Percentiles rank a stretch among this genome's conserved stretches.
These are phyloP conservation scores for Penicillium cinerascens DNA, from an alignment of 495 filamentous ascomycete species.

Conservation along the genomic window DNA sequence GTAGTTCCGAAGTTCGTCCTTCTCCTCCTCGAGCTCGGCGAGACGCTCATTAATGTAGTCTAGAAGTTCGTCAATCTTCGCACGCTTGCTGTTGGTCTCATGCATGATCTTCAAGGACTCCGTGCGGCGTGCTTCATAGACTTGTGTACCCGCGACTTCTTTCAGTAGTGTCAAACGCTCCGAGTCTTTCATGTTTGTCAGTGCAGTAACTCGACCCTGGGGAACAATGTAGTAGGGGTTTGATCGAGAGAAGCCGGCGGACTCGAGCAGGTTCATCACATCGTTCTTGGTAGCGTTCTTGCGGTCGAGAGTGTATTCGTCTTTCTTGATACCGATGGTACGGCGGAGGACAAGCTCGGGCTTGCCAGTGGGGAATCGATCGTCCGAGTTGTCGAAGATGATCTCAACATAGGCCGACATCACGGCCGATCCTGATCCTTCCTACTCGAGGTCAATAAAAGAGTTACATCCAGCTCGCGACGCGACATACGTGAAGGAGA, in stretches of 20 bases:
- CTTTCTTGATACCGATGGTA: conserved; percentile 96
- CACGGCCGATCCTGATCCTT: conserved; percentile 94
- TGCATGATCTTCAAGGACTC: conserved; percentile 96
- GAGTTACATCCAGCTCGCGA: background rate
- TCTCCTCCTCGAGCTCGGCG: conserved; percentile 90
- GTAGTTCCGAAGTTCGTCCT: conserved; percentile 86
- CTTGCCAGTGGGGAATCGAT: conserved; percentile 91
- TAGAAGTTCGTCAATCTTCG: conserved; percentile 89
- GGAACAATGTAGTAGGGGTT: conserved; percentile 99
- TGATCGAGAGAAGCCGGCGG: conserved; percentile 91
- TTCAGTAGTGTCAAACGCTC: conserved; percentile 87
- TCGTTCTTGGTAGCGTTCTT: conserved; percentile 95
- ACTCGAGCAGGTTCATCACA: conserved; percentile 93
- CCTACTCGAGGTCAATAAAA: conserved; percentile 45
- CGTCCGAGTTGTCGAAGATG: conserved; percentile 96
- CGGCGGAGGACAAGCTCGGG: conserved; percentile 85
- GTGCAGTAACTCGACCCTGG: conserved; percentile 88
- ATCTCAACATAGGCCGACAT: conserved; percentile 99
- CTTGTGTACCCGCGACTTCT: conserved; percentile 94
- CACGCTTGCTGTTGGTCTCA: conserved; percentile 89
- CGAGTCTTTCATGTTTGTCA: conserved; percentile 97
- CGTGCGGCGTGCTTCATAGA: conserved; percentile 85
- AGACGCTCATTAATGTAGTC: conserved; percentile 88
- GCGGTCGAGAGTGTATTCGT: conserved; percentile 94
- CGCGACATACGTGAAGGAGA: conserved; percentile 67